Evolutionary conservation across 2,329 filamentous ascomycete genomes (phyloP).

Genomic region (Epichloe bromicola): DNA sequence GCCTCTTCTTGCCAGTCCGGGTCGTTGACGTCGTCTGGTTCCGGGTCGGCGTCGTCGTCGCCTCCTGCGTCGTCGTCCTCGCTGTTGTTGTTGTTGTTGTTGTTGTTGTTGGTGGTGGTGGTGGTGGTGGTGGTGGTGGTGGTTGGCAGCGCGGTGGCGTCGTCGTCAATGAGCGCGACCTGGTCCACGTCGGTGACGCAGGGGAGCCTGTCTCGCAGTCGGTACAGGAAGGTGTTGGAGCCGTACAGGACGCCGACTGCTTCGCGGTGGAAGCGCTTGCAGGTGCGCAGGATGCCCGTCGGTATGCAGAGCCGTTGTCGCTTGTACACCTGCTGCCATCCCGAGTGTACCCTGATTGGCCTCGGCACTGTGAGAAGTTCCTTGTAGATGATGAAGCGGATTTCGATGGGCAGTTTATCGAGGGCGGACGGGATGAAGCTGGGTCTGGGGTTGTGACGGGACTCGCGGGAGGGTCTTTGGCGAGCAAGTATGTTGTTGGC

Average conservation of each 20-base stretch:
- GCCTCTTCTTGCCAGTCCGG: slow-evolving; percentile 8
- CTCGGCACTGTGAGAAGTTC: slow-evolving; percentile 18
- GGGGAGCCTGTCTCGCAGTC: slow-evolving; percentile 25
- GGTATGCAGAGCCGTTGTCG: slow-evolving; percentile 18
- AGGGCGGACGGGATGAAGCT: neutral
- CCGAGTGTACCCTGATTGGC: slow-evolving; percentile 20
- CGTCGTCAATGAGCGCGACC: slow-evolving; percentile 8
- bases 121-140: neutral
- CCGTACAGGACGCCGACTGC: slow-evolving; percentile 31
- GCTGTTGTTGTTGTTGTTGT: neutral
- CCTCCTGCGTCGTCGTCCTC: slow-evolving; percentile 5
- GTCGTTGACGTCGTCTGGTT: slow-evolving; percentile 4
- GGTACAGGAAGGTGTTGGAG: slow-evolving; percentile 34
- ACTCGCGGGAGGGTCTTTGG: neutral
- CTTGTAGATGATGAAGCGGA: slow-evolving; percentile 19
- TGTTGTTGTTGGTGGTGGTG: neutral
- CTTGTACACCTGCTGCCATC: slow-evolving; percentile 21
- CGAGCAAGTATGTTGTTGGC: neutral
- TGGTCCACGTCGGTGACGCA: slow-evolving; percentile 8
- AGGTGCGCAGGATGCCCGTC: slow-evolving; percentile 24
- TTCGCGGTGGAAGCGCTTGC: slow-evolving; percentile 22
- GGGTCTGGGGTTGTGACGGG: neutral
- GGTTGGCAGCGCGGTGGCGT: neutral
- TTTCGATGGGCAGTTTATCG: slow-evolving; percentile 15
- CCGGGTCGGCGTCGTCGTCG: slow-evolving; percentile 5